Evolutionary conservation across 768 basidiomycete species (phyloP), one percentile per base, ranked within the genome.

Genomic region (Leccinellum luteum): DNA sequence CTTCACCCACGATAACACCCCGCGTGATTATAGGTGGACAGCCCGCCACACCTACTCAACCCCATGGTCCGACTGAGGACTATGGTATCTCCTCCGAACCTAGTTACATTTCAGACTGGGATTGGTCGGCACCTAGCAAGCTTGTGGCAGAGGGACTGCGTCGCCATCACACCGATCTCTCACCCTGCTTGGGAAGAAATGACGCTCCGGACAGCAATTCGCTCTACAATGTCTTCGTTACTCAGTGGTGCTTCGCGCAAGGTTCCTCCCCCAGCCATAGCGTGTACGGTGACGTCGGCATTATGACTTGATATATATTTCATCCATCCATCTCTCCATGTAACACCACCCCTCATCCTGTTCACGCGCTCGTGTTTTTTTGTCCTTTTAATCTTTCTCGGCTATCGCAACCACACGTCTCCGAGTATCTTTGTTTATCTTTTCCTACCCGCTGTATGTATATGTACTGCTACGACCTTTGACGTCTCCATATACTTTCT

Each of bases 191-290:
- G 64, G 77, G 27, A 8, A 15, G 21, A 31, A 53, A 47, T 10
- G 43, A 27, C 10, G 6, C 56, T 13, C 17, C 43, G 7, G 49
- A 58, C 43, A 63, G 55, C 76, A 71, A 75, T 44, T 66, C 73
- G 28, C 70, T 73, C 15, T 87, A 87, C 64, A 79, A 86, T 54
- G 83, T 84, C 23, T 83, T 87, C 58, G 80, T 87, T 51, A 64
- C 74, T 54, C 81, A 85, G 66, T 88, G 86, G 86, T 87, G 86
- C 68, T 88, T 88, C 69, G 85, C 84, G 8, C 78, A 80, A 61
- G 77, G 48, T 52, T 69, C 69, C 66, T 75, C 64, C 53, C 75
- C 54, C 55, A 58, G 48, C 8, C 57, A 59, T 43, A 23, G 51
- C 25, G 17, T n/a, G 2, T 67, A 65, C 52, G 51, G 52, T 10